Conservation (phyloP, 2,329 filamentous ascomycete species). For the Claviceps sp. region DNA sequence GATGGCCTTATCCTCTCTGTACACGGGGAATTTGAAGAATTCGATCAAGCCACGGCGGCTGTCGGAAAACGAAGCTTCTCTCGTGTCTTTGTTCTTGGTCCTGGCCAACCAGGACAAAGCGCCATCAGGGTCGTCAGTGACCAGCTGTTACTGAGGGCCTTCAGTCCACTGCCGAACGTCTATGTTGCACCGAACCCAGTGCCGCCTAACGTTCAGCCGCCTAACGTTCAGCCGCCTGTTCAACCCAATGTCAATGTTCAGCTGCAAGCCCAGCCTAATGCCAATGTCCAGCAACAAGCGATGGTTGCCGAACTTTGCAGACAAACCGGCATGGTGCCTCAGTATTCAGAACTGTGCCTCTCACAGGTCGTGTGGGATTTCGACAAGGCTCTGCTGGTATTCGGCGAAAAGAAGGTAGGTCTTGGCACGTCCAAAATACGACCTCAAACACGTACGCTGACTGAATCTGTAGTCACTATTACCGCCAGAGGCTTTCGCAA, state of each 20-base stretch:
- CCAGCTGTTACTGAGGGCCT: slow-evolving; percentile 60
- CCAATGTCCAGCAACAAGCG: slow-evolving; percentile 42
- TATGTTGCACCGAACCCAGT: slow-evolving; percentile 18
- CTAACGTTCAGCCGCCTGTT: too few species aligned
- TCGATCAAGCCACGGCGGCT: slow-evolving; percentile 40
- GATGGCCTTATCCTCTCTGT: slow-evolving; percentile 66
- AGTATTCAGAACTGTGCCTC: slow-evolving; percentile 72
- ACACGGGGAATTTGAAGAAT: slow-evolving; percentile 76
- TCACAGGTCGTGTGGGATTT: slow-evolving; percentile 70
- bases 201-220: neutral
- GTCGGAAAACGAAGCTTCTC: slow-evolving; percentile 66
- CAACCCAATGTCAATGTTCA: slow-evolving; percentile 22
- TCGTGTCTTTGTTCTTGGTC: slow-evolving; percentile 65
- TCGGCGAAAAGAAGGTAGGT: slow-evolving; percentile 60
- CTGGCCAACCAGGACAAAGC: slow-evolving; percentile 50
- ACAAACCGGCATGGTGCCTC: slow-evolving; percentile 65
- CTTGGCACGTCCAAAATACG: neutral
- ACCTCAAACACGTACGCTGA: neutral
- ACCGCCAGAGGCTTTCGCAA: slow-evolving; percentile 15
- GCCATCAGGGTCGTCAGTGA: slow-evolving; percentile 68
- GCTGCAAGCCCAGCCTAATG: slow-evolving; percentile 34
- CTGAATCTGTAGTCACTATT: slow-evolving; percentile 10
- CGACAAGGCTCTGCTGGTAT: slow-evolving; percentile 58
- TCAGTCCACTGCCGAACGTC: slow-evolving; percentile 35
- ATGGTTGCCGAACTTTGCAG: slow-evolving; percentile 63